Conservation (phyloP, 352 stramenopile species). For the Phytophthora ohioensis region DNA sequence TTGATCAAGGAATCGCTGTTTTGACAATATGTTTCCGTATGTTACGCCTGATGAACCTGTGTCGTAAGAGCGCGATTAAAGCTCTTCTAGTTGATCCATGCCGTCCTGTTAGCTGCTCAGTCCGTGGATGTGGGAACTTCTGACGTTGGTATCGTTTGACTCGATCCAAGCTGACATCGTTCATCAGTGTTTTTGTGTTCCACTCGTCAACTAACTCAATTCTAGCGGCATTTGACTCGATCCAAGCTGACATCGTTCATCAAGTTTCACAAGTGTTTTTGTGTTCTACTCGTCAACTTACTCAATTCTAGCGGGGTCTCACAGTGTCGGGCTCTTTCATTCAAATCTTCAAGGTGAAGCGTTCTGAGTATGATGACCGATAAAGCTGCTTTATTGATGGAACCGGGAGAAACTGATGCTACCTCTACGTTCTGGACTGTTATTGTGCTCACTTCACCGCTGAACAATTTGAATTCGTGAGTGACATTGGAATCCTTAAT, state of each 20-base stretch:
- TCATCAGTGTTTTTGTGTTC: conserved; percentile 60
- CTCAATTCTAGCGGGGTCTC: conserved; percentile 12
- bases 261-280: conserved; percentile 64
- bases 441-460: conserved; percentile 46
- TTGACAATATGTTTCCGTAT: conserved; percentile 31
- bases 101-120: conserved; percentile 49
- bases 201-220: conserved; percentile 9
- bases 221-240: conserved; percentile 46
- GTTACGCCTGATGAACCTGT: conserved; percentile 44
- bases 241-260: conserved; percentile 60
- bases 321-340: conserved; percentile 44
- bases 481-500: conserved; percentile 51
- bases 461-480: conserved; percentile 63
- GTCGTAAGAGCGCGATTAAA: conserved; percentile 28
- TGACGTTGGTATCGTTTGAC: conserved; percentile 52
- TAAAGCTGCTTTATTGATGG: conserved; percentile 36
- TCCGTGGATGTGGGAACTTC: conserved; percentile 56
- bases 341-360: conserved; percentile 42
- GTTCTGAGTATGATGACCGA: conserved; percentile 42
- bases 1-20: too few species aligned
- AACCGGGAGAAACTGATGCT: conserved; percentile 8
- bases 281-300: conserved; percentile 34
- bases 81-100: conserved; percentile 59
- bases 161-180: conserved; percentile 64
- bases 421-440: conserved; percentile 36